Evolutionary conservation across 2,329 filamentous ascomycete genomes (phyloP).

Genomic region (Clarireedia hainanense): DNA sequence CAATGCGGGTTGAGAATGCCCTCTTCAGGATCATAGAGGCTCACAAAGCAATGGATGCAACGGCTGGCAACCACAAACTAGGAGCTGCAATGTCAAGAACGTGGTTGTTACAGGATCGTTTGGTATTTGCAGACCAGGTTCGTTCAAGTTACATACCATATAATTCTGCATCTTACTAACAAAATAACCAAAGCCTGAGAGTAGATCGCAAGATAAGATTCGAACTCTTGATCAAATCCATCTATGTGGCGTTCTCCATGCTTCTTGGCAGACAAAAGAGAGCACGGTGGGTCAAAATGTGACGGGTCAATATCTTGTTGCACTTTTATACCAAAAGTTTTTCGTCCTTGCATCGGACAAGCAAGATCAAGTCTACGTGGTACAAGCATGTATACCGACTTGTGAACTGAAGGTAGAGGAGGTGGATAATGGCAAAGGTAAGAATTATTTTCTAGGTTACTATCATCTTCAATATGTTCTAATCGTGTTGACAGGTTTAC

Average conservation of each 20-base stretch:
- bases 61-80: conserved; percentile 67
- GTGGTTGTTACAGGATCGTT: conserved; percentile 74
- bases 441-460: background rate
- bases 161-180: background rate
- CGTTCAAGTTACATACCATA: conserved; percentile 19
- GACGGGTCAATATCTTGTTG: conserved; percentile 75
- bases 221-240: conserved; percentile 72
- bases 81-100: conserved; percentile 70
- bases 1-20: conserved; percentile 70
- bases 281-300: conserved; percentile 59
- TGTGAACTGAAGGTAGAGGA: conserved; percentile 60
- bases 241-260: conserved; percentile 75
- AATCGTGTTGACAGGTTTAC: conserved; percentile 51
- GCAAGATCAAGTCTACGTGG: conserved; percentile 59
- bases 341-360: conserved; percentile 67
- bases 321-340: conserved; percentile 73
- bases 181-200: conserved; percentile 32
- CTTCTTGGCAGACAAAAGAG: conserved; percentile 68
- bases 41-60: conserved; percentile 73
- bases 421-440: conserved; percentile 67
- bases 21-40: conserved; percentile 65
- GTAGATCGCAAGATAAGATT: conserved; percentile 55
- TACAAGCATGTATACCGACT: conserved; percentile 67
- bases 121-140: conserved; percentile 68
- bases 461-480: too few species aligned